Evolutionary conservation across 495 filamentous ascomycete species (phyloP).

Genomic region (Bryoglossum gracile): DNA sequence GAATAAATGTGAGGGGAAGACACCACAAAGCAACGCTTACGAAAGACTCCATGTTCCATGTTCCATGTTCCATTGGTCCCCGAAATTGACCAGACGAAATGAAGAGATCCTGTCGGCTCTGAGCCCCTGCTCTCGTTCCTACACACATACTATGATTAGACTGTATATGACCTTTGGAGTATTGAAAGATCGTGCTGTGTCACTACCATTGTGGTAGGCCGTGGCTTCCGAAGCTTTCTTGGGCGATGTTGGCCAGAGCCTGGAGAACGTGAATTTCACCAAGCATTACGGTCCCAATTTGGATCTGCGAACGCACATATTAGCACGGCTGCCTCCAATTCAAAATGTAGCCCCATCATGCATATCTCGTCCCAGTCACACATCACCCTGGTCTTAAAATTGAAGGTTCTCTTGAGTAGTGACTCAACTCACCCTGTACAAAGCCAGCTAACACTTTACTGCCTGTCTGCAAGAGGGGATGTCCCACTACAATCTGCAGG

Average conservation of each 20-base stretch:
- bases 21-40: conserved; percentile 14
- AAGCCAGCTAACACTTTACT: conserved; percentile 93
- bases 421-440: conserved; percentile 73
- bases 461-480: conserved; percentile 93
- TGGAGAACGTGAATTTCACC: conserved; percentile 36
- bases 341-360: too few relatives aligned
- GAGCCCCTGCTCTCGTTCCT: background rate
- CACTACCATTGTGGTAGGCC: conserved; percentile 26
- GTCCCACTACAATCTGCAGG: conserved; percentile 93
- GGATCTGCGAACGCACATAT: conserved; percentile 44
- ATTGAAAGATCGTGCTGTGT: conserved; percentile 18
- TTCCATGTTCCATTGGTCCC: background rate
- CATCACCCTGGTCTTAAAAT: too few relatives aligned
- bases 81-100: conserved; percentile 8
- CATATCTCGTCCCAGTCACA: too few relatives aligned
- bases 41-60: conserved; percentile 1
- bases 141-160: conserved; percentile 13
- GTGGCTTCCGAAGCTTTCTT: conserved; percentile 42
- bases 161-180: conserved; percentile 17
- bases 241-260: conserved; percentile 28
- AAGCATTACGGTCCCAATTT: conserved; percentile 74
- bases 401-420: too few relatives aligned
- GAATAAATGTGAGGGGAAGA: background rate
- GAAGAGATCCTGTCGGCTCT: background rate
- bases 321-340: too few relatives aligned